Percentiles rank a stretch among this genome's conserved stretches.
Conservation (phyloP, 176 grass and related monocot species). For the Poa pratensis region DNA sequence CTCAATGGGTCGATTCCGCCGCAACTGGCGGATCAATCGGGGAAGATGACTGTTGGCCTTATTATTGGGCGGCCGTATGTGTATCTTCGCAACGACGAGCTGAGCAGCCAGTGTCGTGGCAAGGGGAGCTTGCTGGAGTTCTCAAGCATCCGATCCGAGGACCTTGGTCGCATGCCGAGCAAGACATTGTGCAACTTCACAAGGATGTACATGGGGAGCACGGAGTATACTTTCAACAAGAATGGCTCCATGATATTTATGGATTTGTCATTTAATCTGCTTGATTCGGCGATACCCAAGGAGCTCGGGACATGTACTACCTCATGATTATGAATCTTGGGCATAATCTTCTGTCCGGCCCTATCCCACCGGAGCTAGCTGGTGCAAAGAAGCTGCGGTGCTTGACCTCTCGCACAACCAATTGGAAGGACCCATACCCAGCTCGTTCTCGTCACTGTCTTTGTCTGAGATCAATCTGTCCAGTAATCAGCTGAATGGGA, state of each 20-base stretch:
- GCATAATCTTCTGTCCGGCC: conserved; percentile 75
- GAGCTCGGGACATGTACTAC: conserved; percentile 88
- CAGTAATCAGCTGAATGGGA: conserved; percentile 84
- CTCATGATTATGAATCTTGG: conserved; percentile 95
- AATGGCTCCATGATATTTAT: conserved; percentile 98
- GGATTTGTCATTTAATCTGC: conserved; percentile 90
- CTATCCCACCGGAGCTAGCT: conserved; percentile 67
- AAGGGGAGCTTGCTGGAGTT: conserved; percentile 90
- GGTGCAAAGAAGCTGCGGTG: conserved; percentile 65
- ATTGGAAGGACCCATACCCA: conserved; percentile 77
- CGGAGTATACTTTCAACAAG: conserved; percentile 80
- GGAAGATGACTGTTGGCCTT: conserved; percentile 77
- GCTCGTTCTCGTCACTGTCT: conserved; percentile 70
- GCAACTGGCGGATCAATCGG: conserved; percentile 70
- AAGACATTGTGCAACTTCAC: conserved; percentile 85
- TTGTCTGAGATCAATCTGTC: conserved; percentile 90
- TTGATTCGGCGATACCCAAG: conserved; percentile 66
- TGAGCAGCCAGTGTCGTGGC: conserved; percentile 80
- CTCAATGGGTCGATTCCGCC: conserved; percentile 83
- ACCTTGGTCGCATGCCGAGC: conserved; percentile 75
- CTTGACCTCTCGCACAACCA: conserved; percentile 85
- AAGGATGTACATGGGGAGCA: conserved; percentile 89
- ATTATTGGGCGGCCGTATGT: conserved; percentile 76
- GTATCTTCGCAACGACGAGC: conserved; percentile 82
- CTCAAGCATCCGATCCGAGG: conserved; percentile 72